Conservation (phyloP, 78 protist genomes). For the Emiliania huxleyi region DNA sequence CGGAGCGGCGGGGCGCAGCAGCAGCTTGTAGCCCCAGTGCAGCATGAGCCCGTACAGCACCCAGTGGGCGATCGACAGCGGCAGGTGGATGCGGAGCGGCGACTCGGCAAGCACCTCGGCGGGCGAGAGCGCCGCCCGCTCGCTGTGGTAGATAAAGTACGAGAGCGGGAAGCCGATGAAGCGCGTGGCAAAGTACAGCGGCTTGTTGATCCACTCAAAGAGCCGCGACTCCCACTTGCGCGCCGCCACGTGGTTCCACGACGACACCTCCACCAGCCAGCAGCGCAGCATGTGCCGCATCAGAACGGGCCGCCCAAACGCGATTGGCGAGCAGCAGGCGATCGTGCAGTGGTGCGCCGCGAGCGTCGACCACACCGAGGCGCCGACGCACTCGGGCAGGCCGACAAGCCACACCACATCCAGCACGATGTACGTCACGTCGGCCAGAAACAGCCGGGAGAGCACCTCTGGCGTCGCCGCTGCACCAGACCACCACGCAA, state of each 20-base stretch:
- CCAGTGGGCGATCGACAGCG: background rate
- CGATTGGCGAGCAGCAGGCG: background rate
- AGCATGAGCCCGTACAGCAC: background rate
- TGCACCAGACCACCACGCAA: background rate
- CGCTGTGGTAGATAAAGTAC: background rate
- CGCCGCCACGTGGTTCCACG: background rate
- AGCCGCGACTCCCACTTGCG: background rate
- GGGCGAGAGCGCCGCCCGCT: background rate
- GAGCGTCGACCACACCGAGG: background rate
- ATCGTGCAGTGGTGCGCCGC: background rate
- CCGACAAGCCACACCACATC: background rate
- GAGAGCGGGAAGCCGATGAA: background rate
- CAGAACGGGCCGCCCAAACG: background rate
- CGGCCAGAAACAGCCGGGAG: background rate
- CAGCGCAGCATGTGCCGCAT: background rate
- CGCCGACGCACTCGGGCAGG: background rate
- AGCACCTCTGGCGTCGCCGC: background rate
- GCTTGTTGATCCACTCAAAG: background rate
- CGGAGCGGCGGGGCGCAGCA: too few relatives aligned
- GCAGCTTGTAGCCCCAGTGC: background rate
- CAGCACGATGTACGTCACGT: background rate
- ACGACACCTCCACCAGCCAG: background rate
- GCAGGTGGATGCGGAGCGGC: background rate
- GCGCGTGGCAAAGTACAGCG: background rate
- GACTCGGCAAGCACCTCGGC: background rate